A percentile compares a stretch with the other conserved stretches of the same genome.
phyloP scores from a whole-genome alignment of 2,329 filamentous ascomycete species.

The Trichoderma afroharzianum region DNA sequence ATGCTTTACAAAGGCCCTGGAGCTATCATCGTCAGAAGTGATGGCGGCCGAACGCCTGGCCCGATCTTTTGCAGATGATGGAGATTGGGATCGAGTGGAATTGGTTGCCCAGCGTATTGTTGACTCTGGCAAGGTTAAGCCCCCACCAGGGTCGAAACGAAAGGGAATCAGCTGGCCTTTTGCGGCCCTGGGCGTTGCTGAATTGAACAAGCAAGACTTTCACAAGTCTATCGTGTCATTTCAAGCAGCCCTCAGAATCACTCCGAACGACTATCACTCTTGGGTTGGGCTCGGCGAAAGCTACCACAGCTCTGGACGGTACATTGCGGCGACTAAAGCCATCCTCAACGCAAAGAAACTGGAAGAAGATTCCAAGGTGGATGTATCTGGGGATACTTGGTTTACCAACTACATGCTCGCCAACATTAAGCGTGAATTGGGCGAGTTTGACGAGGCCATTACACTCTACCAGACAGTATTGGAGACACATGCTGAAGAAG shows the following conservation, averaged over 20 bases:
- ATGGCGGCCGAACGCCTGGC: slow-evolving; percentile 84
- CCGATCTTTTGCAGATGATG: slow-evolving; percentile 78
- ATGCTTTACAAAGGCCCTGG: slow-evolving; percentile 95
- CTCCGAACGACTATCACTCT: slow-evolving; percentile 85
- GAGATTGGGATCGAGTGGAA: slow-evolving; percentile 96
- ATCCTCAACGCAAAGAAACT: slow-evolving; percentile 80
- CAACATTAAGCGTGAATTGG: slow-evolving; percentile 88
- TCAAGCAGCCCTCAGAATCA: slow-evolving; percentile 79
- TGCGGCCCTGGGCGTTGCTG: slow-evolving; percentile 86
- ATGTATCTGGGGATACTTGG: slow-evolving; percentile 68
- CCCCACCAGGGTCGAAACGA: slow-evolving; percentile 86
- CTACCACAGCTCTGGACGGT: slow-evolving; percentile 89
- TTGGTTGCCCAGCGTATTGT: slow-evolving; percentile 86
- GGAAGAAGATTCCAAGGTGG: slow-evolving; percentile 55
- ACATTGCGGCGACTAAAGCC: slow-evolving; percentile 89
- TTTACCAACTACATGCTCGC: slow-evolving; percentile 96
- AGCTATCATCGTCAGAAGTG: slow-evolving; percentile 83
- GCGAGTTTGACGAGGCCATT: slow-evolving; percentile 83
- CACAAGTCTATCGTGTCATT: slow-evolving; percentile 86
- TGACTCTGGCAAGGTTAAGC: slow-evolving; percentile 88
- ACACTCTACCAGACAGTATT: slow-evolving; percentile 72
- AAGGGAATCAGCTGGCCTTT: slow-evolving; percentile 96
- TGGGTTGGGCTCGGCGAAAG: slow-evolving; percentile 97
- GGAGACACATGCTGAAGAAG: slow-evolving; percentile 63
- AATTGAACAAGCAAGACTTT: slow-evolving; percentile 92